Evolutionary conservation across 257 asterid species (phyloP), one percentile per base, ranked within the genome.

Genomic region (Gardenia jasminoides): DNA sequence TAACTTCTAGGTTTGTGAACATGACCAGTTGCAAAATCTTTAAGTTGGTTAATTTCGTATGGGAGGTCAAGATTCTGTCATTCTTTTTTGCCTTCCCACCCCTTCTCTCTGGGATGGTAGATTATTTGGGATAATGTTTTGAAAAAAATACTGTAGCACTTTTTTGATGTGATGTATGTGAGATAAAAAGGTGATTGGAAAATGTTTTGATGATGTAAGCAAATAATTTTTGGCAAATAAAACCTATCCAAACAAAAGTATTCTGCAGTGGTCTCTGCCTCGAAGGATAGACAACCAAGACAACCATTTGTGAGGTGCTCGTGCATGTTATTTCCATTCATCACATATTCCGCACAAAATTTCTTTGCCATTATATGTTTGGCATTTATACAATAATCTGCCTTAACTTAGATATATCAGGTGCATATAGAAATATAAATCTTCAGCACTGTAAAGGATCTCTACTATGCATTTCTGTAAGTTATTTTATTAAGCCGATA

Each of bases 41-140:
- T 10, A 47, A 47, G 10, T 47, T 11, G 16, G 16, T 47, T 47
- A 47, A 47, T 7, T 44, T 44, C 7, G 48, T 44, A 6, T 44
- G 48, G 8, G 48, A 26, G 28, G 10, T 65, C 28, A 2, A 59
- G 36, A 33, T 2, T 33, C 1, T 62, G 12, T 62, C 33, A 7
- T 4, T 62, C 68, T 62, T 1, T 4, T 13, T n/a, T 4, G 12
- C 36, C 11, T 33, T 62, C 68, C 26, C 68, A 24, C 68, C n/a
- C 68, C n/a, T 33, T 62, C 68, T 67, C n/a, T 67, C 9, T 67
- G 71, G 39, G n/a, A n/a, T n/a, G n/a, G n/a, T n/a, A n/a, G n/a
- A n/a, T n/a, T n/a, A n/a, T n/a, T n/a, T n/a, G n/a, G n/a, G n/a
- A n/a, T n/a, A n/a, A n/a, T n/a, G n/a, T n/a, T n/a, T n/a, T n/a